Base-by-base conservation (phyloP, 306 rosid genomes). In the Glycyrrhiza uralensis region DNA sequence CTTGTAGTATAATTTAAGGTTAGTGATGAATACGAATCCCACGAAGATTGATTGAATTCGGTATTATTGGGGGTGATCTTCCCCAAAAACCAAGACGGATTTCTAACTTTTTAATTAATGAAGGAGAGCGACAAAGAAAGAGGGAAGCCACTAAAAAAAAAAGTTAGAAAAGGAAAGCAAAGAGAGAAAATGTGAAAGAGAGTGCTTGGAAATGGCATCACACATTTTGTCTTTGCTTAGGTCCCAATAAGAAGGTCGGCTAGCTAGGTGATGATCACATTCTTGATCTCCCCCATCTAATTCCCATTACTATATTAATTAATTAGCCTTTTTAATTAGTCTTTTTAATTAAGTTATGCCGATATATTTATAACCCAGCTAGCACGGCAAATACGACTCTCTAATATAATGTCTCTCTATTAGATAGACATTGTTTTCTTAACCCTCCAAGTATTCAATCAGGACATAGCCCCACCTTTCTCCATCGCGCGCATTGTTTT, bases 171-270 rank as follows among this genome's bases (percentile, higher is more conserved):
- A 13, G 28, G 36, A 38, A 77, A 65, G 39, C 47, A 58, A 66
- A 44, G 46, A 42, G 50, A 33, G 5, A 24, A 75, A 71, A 38
- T 86, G 88, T 76, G 88, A 83, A 79, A 84, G 82, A 73, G 84
- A 82, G 87, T 80, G 90, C 77, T 80, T 84, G 86, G 85, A 91
- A n/a, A 88, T 82, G 85, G 87, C 88, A 88, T 87, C 89, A 80
- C 81, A 59, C 72, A 78, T 68, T 83, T 88, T 87, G 89, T 82
- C 85, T 80, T 81, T 83, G 75, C 33, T 78, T 68, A 28, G 87
- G 73, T 46, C 85, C 87, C 89, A 88, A 85, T 71, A 28, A 36
- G 63, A 79, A 76, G 78, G 85, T 86, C 82, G 77, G 85, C 87
- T 59, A 44, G 11, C 2, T n/a, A n/a, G n/a, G n/a, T n/a, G n/a